Conservation (phyloP, 441 rosid species). For the Bruguiera hainesii region DNA sequence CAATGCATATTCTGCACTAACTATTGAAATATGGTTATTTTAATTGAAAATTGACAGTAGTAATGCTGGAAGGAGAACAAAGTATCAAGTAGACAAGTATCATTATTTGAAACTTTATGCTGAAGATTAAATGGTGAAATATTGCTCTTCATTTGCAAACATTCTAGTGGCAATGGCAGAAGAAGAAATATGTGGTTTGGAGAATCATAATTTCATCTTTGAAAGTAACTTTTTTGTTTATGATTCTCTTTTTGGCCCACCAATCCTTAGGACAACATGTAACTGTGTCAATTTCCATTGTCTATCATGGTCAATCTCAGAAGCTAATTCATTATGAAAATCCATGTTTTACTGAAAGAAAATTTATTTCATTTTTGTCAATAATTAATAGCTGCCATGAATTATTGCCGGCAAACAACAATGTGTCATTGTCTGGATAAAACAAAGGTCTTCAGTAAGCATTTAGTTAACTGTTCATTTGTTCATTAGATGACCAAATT, state of each 20-base stretch:
- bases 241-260: neutral
- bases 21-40: neutral
- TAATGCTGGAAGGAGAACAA: neutral
- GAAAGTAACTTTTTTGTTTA: neutral
- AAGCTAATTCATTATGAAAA: neutral
- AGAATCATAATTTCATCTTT: neutral
- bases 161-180: neutral
- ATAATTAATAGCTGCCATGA: neutral
- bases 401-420: too few species aligned
- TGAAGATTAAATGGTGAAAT: neutral
- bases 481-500: too few species aligned
- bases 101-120: neutral
- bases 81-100: neutral
- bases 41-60: neutral
- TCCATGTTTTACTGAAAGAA: neutral
- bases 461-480: too few species aligned
- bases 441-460: too few species aligned
- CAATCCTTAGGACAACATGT: neutral
- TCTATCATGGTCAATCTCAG: neutral
- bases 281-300: neutral
- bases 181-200: neutral
- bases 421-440: too few species aligned
- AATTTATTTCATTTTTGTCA: neutral
- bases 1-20: neutral
- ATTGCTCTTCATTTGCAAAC: neutral